Conservation (phyloP, 495 filamentous ascomycete genomes). For the Penicillium psychrofluorescens region DNA sequence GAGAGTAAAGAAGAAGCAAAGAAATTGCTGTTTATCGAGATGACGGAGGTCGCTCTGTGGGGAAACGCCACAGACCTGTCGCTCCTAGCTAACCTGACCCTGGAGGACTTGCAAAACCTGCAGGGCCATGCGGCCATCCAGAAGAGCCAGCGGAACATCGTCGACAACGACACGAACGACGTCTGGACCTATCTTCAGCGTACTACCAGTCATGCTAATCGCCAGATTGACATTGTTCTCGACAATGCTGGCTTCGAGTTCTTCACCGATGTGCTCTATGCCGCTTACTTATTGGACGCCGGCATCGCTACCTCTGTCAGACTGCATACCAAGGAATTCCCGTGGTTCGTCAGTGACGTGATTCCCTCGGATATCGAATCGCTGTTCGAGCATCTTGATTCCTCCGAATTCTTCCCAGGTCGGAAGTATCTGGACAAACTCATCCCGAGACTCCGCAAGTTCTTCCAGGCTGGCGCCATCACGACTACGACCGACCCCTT, state of each 20-base stretch:
- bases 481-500: slow-evolving; percentile 75
- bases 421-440: slow-evolving; percentile 57
- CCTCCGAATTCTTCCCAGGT: slow-evolving; percentile 67
- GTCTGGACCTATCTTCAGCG: slow-evolving; percentile 65
- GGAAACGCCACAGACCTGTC: slow-evolving; percentile 97
- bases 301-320: slow-evolving; percentile 82
- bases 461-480: slow-evolving; percentile 76
- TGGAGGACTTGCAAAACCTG: slow-evolving; percentile 92
- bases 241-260: slow-evolving; percentile 97
- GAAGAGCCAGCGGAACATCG: slow-evolving; percentile 76
- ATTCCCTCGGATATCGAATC: slow-evolving; percentile 74
- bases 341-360: slow-evolving; percentile 98
- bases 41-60: slow-evolving; percentile 97
- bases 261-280: slow-evolving; percentile 86
- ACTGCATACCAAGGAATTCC: slow-evolving; percentile 88
- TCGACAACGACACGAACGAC: slow-evolving; percentile 70
- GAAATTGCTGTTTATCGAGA: slow-evolving; percentile 77
- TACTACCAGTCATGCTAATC: slow-evolving; percentile 46
- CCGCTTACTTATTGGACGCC: slow-evolving; percentile 75
- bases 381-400: slow-evolving; percentile 64
- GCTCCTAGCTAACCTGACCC: slow-evolving; percentile 79
- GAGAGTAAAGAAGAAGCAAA: slow-evolving; percentile 57
- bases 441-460: slow-evolving; percentile 48
- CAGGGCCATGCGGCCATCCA: slow-evolving; percentile 84
- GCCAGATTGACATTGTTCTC: slow-evolving; percentile 83